These are phyloP conservation scores for Apocynum venetum DNA, from an alignment of 257 asterid genomes.

Conservation along the genomic window DNA sequence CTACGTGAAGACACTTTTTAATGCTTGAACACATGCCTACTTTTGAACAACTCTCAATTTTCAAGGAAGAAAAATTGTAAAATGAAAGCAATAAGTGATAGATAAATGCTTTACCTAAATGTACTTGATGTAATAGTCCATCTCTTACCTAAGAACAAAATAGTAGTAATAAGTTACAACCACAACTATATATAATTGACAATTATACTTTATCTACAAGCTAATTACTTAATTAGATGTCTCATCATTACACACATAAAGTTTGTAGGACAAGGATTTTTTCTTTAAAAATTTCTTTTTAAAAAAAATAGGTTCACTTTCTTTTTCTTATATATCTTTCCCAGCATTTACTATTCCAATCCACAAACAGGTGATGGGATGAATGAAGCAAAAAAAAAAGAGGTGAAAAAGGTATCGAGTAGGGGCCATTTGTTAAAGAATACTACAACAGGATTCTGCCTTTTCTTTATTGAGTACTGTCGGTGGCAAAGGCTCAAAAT, in stretches of 20 bases:
- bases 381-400: background rate
- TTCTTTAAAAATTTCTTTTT: too few relatives aligned
- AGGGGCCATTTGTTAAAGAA: background rate
- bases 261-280: background rate
- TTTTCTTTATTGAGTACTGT: constrained; percentile 2
- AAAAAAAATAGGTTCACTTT: too few relatives aligned
- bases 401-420: background rate
- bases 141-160: background rate
- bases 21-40: too few relatives aligned
- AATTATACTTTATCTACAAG: constrained; percentile 4
- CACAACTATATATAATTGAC: background rate
- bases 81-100: background rate
- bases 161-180: background rate
- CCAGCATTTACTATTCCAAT: background rate
- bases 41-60: too few relatives aligned
- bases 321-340: background rate
- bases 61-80: too few relatives aligned
- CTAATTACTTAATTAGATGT: background rate
- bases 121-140: background rate
- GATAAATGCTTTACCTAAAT: too few relatives aligned
- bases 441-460: background rate
- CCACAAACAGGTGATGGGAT: background rate
- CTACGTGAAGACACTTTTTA: too few relatives aligned
- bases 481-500: constrained; percentile 6
- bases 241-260: background rate